These are phyloP conservation scores for Parastagonospora nodorum DNA, from an alignment of 2,329 filamentous ascomycete species.

Conservation along the genomic window DNA sequence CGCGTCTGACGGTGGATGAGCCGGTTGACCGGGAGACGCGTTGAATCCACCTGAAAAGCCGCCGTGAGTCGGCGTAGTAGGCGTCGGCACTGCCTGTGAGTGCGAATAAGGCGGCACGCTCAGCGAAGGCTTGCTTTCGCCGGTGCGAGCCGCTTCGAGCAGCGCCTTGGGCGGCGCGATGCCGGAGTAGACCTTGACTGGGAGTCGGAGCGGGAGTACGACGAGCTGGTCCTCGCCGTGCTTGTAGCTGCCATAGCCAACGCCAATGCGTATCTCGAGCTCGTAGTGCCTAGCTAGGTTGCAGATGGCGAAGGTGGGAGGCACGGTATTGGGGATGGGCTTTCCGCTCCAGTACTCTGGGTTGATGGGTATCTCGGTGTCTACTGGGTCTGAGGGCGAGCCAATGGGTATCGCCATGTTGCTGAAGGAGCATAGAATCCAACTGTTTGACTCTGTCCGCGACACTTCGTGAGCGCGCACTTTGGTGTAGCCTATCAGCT, in stretches of 20 bases:
- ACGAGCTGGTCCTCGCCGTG: slow-evolving; percentile 70
- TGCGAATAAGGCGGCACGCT: slow-evolving; percentile 18
- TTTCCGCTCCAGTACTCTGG: slow-evolving; percentile 72
- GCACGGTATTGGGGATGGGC: slow-evolving; percentile 80
- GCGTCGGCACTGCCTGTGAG: slow-evolving; percentile 26
- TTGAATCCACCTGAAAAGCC: slow-evolving; percentile 21
- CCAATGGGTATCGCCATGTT: slow-evolving; percentile 75
- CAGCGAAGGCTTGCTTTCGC: slow-evolving; percentile 13
- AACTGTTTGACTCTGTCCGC: slow-evolving; percentile 72
- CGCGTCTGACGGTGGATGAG: slow-evolving; percentile 14
- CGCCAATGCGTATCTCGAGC: slow-evolving; percentile 78
- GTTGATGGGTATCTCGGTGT: slow-evolving; percentile 72
- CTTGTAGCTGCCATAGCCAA: slow-evolving; percentile 71
- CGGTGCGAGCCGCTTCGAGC: slow-evolving; percentile 64
- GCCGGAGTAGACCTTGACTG: slow-evolving; percentile 83
- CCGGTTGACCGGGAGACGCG: slow-evolving; percentile 27
- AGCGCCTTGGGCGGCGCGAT: slow-evolving; percentile 80
- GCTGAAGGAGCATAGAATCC: slow-evolving; percentile 73
- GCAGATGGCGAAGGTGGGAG: slow-evolving; percentile 85
- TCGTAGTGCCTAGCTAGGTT: slow-evolving; percentile 84
- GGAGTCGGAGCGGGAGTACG: slow-evolving; percentile 77
- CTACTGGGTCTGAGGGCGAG: slow-evolving; percentile 60
- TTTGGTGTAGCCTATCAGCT: slow-evolving; percentile 78
- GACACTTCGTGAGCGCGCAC: slow-evolving; percentile 77
- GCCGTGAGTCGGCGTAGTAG: slow-evolving; percentile 29